Base-by-base conservation (phyloP, 495 filamentous ascomycete species). In the Penicillium crystallinum region DNA sequence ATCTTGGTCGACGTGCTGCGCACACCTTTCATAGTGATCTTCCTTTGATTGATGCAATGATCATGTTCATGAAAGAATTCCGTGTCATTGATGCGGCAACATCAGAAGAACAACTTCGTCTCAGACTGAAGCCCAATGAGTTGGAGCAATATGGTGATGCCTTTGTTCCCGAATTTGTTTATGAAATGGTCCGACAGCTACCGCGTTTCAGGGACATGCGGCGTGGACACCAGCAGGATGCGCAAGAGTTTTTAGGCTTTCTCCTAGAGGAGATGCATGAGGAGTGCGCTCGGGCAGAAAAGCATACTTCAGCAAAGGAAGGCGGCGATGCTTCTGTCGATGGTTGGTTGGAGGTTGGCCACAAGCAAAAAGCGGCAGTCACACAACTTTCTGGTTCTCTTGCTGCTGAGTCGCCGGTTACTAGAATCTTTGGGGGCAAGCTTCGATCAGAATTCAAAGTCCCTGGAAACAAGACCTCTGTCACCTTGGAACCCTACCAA, bases 31-130 rank as follows among this genome's bases (percentile, higher is more conserved):
- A 96, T 65, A 92, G 86, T 70, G 87, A 96, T 63, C 91, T 91
- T 21, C 95, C 95, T 30, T 73, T 97, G 54, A 81, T 98, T 59
- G 93, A 98, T 73, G 85, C 93, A 10, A 89, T 97, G 86, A 89
- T 97, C 53, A 86, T 95, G 82, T 97, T 98, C 64, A 91, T 96
- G 87, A 80, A 83, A 40, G 95, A 97, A 65, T 97, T 95, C 69
- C 83, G 83, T 35, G 76, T 90, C 38, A 89, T 96, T 54, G 85
- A 91, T 64, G 87, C 89, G 11, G 85, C 89, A 0, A 68, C 72
- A 7, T 88, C 89, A 12, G 80, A 84, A 44, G 89, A 91, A 6
- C 82, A 87, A 64, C 75, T 95, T 54, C 80, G 77, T 37, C 67
- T 85, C 60, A 81, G 85, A 15, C 70, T 96, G 44, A 95, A 92